Evolutionary conservation across 108 stramenopile genomes (phyloP), one percentile per base, ranked within the genome.

Genomic region (Ochromonas danica): DNA sequence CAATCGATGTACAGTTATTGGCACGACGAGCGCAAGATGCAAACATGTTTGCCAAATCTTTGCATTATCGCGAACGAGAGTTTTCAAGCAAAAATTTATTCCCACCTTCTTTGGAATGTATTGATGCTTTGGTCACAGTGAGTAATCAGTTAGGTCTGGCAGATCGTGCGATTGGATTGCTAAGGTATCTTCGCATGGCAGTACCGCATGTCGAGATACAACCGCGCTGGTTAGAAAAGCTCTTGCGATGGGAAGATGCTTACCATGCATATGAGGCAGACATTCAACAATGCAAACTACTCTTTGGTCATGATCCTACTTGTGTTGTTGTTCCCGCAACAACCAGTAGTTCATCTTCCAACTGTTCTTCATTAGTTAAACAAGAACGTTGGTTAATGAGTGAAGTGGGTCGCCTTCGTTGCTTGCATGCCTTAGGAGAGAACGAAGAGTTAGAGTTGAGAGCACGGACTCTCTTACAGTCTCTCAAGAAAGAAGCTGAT

Each of bases 161-260:
- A 45, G 81, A 82, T 41, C 77, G 80, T 1, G 84, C 84, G 40
- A 42, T 61, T 39, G 84, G 84, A 0, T 61, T 85, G 2, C 51
- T 85, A 36, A 30, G 57, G 43, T 62, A 62, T 27, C 6, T 75
- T 6, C 3, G n/a, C 10, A 6, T 33, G 27, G 38, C 3, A 10
- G 3, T 35, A 3, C 72, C n/a, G 17, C 31, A 27, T 41, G 38
- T 75, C 40, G 79, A 30, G 2, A 39, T 80, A 0, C 45, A 81
- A 0, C 84, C 84, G 39, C 40, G 39, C 0, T 85, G 84, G 84
- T 42, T 85, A 41, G 84, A 85, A 63, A 85, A 85, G 40, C 78
- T 85, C 6, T 40, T 3, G 28, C 74, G 78, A 36, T 81, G 77
- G 28, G 78, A 80, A 39, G 80, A 85, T 42, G 84, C 84, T 35